phyloP scores from a whole-genome alignment of 768 basidiomycete species.

The Leucocoprinus leucothites region DNA sequence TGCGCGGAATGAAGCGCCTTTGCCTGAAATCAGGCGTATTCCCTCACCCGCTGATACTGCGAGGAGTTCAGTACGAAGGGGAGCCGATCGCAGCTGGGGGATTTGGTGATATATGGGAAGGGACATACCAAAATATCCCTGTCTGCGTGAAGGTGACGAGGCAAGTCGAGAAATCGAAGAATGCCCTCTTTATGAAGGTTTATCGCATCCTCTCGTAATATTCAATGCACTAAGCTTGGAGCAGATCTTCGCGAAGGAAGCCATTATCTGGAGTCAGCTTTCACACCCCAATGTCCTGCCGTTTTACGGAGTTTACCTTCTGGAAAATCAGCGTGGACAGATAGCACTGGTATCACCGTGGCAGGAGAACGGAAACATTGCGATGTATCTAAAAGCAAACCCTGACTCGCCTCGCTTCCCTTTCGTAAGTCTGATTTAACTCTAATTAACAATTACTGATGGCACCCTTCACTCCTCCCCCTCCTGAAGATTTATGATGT shows the following conservation, averaged over 20 bases:
- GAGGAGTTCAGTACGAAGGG: neutral
- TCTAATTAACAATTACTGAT: too few species aligned
- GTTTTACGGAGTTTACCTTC: conserved; percentile 14
- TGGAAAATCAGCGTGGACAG: neutral
- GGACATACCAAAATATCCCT: neutral
- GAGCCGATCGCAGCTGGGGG: neutral
- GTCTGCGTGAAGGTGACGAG: conserved; percentile 11
- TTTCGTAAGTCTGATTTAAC: too few species aligned
- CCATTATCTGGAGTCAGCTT: conserved; percentile 15
- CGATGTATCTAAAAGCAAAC: conserved; percentile 4
- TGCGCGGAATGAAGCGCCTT: neutral
- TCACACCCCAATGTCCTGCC: conserved; percentile 13
- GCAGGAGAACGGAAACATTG: conserved; percentile 15
- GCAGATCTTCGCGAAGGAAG: conserved; percentile 9
- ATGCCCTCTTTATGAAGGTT: too few species aligned
- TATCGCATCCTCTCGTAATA: too few species aligned
- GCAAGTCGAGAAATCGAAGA: too few species aligned
- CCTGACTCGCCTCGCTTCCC: neutral
- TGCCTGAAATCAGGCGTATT: neutral
- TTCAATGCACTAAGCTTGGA: too few species aligned
- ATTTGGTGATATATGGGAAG: conserved; percentile 9
- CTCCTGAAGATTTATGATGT: conserved; percentile 37
- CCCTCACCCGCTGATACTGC: conserved; percentile 2
- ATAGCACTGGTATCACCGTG: conserved; percentile 14
- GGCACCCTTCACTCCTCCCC: too few species aligned